phyloP scores from a whole-genome alignment of 1,284 basidiomycete genomes.

The Marasmius fiardii region DNA sequence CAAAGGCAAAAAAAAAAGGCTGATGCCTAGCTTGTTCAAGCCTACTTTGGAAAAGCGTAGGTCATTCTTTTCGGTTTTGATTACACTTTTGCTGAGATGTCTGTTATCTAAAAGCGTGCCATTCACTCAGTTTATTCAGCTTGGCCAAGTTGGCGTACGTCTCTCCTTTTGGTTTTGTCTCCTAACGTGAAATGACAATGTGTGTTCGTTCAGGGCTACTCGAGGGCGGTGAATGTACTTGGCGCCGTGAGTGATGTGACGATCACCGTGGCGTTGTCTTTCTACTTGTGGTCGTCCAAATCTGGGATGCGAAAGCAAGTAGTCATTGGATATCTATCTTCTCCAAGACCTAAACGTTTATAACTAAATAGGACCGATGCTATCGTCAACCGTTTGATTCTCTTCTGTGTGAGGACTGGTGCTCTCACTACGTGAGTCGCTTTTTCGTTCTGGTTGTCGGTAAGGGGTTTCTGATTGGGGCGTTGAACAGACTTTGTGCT shows the following conservation, averaged over 20 bases:
- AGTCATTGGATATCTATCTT: no score
- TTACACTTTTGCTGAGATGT: no score
- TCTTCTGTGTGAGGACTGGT: conserved; percentile 10
- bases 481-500: conserved; percentile 2
- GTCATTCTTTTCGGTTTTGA: no score
- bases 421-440: conserved; percentile 8
- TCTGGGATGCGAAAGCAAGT: conserved; percentile 11
- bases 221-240: conserved; percentile 8
- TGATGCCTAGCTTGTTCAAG: neutral
- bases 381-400: conserved; percentile 11
- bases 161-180: no score
- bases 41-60: neutral
- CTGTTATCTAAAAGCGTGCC: no score
- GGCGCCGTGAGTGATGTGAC: conserved; percentile 9
- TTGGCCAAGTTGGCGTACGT: neutral
- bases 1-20: no score
- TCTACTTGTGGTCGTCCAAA: conserved; percentile 9
- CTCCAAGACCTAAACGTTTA: no score
- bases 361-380: conserved; percentile 10
- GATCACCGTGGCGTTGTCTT: conserved; percentile 9
- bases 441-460: neutral
- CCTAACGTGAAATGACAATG: no score
- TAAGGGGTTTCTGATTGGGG: neutral
- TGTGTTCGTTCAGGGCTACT: no score
- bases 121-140: neutral